Evolutionary conservation across 805 yeast genomes (phyloP), one percentile per base, ranked within the genome.

Genomic region (Wickerhamiella dianesei): DNA sequence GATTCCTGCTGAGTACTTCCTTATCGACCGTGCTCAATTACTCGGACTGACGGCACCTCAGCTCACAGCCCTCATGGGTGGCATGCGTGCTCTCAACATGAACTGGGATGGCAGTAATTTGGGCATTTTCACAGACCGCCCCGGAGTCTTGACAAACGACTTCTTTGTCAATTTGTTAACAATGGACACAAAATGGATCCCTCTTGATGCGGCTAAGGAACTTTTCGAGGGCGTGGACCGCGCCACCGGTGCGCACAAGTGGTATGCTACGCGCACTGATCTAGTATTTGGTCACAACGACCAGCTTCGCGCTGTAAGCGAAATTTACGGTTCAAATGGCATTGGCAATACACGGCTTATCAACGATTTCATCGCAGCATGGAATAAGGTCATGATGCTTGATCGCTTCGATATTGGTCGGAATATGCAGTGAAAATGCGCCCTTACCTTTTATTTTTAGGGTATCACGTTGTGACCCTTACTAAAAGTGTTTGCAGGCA

Each of bases 381-480:
- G 54, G 54, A 20, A 51, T 48, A 29, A 51, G 41, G 54, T 51
- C 21, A 51, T 51, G 54, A 49, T 39, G 46, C 51, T 48, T 14
- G 54, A 51, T 35, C 52, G 54, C n/a, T 51, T 43, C 44, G 54
- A 51, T 37, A 17, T 51, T 16, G 9, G 44, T 12, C 32, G 32
- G 9, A 25, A 25, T 12, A 25, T 25, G 32, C 32, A 25, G 32
- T 25, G 12, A 25, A n/a, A n/a, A n/a, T n/a, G n/a, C n/a, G n/a
- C n/a, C n/a, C n/a, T n/a, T n/a, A n/a, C n/a, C n/a, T n/a, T n/a
- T n/a, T n/a, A n/a, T n/a, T n/a, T n/a, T n/a, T n/a, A n/a, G n/a
- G n/a, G n/a, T n/a, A n/a, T n/a, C n/a, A n/a, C n/a, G n/a, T n/a
- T n/a, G n/a, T n/a, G n/a, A n/a, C n/a, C n/a, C n/a, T n/a, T n/a